Conservation (phyloP, 2,329 filamentous ascomycete species). For the Fusarium equiseti region DNA sequence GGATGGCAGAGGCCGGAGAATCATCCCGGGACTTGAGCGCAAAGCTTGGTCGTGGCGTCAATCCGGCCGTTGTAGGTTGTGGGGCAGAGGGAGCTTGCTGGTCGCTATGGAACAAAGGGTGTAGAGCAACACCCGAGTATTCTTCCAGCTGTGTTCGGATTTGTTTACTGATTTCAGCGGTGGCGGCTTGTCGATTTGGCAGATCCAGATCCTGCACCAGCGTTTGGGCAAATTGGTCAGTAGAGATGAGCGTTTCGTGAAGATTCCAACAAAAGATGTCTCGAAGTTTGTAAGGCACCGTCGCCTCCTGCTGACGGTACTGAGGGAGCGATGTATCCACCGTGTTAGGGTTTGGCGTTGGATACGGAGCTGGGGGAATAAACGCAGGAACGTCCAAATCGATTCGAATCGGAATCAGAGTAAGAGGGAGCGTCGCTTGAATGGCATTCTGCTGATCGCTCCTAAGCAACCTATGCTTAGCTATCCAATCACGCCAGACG, state of each 20-base stretch:
- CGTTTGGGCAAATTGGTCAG: conserved; percentile 92
- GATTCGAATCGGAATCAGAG: conserved; percentile 94
- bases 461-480: conserved; percentile 70
- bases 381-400: conserved; percentile 91
- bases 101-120: conserved; percentile 85
- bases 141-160: conserved; percentile 96
- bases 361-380: conserved; percentile 73
- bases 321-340: conserved; percentile 80
- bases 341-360: conserved; percentile 69
- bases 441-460: conserved; percentile 72
- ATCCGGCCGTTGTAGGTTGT: conserved; percentile 33
- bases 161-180: conserved; percentile 88
- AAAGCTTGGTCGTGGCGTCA: conserved; percentile 49
- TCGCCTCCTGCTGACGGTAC: conserved; percentile 82
- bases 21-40: conserved; percentile 55
- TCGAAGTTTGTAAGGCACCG: conserved; percentile 87
- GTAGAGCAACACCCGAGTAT: conserved; percentile 92
- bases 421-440: conserved; percentile 83
- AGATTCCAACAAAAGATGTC: conserved; percentile 99
- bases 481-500: conserved; percentile 96
- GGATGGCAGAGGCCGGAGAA: conserved; percentile 53
- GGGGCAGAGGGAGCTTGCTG: conserved; percentile 47
- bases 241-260: conserved; percentile 92
- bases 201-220: conserved; percentile 95
- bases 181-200: conserved; percentile 76